Conservation (phyloP, 1,284 basidiomycete species). For the Boletus albobrunnescens region DNA sequence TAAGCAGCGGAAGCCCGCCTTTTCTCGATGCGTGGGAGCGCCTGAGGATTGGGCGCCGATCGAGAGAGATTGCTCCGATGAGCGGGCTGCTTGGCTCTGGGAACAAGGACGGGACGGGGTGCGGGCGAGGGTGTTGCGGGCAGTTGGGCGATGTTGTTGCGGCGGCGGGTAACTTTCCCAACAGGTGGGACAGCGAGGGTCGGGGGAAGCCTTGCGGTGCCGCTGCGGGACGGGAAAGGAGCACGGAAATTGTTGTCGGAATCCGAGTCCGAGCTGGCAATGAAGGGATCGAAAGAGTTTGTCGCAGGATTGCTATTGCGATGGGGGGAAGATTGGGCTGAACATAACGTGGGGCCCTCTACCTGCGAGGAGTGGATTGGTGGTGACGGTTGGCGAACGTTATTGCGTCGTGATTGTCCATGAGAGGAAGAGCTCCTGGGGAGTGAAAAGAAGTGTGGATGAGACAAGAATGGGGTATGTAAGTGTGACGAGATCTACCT, state of each 20-base stretch:
- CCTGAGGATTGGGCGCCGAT: constrained; percentile 28
- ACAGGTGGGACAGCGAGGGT: constrained; percentile 45
- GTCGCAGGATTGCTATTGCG: constrained; percentile 32
- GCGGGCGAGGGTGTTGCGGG: constrained; percentile 28
- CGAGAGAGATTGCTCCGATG: constrained; percentile 36
- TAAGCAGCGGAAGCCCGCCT: constrained; percentile 31
- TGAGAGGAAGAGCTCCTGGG: constrained; percentile 47
- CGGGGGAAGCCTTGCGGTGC: constrained; percentile 35
- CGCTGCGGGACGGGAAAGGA: constrained; percentile 22
- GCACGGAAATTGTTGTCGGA: constrained; percentile 28
- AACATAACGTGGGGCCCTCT: constrained; percentile 42
- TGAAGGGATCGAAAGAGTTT: constrained; percentile 58
- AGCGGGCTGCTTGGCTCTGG: constrained; percentile 43
- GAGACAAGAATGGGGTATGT: constrained; percentile 2
- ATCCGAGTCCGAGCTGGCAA: constrained; percentile 41
- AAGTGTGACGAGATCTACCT: constrained; percentile 24
- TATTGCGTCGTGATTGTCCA: constrained; percentile 47
- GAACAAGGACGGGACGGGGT: constrained; percentile 39
- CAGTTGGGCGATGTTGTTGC: constrained; percentile 28
- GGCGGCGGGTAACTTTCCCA: constrained; percentile 54
- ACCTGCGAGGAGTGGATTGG: constrained; percentile 57
- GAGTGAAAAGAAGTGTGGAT: constrained; percentile 6
- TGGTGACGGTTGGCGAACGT: constrained; percentile 56
- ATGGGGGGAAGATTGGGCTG: constrained; percentile 32
- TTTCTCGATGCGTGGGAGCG: constrained; percentile 20